A percentile compares a stretch with the other conserved stretches of the same genome.
Evolutionary conservation across 2,329 filamentous ascomycete genomes (phyloP).

Genomic region (Talaromyces sp.): DNA sequence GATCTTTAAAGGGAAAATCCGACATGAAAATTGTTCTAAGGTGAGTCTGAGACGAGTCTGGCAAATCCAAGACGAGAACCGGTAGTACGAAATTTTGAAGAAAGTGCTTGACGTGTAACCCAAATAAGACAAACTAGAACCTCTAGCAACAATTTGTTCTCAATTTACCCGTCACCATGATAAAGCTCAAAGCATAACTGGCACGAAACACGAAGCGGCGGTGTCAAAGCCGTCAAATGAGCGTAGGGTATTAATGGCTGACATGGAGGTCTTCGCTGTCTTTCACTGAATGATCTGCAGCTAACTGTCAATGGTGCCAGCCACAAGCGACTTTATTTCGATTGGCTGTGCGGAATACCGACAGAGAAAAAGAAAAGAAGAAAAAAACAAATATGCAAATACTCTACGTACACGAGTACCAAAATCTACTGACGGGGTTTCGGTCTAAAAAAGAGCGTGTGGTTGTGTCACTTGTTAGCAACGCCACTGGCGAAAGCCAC

Average conservation of each 20-base stretch:
- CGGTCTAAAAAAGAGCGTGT: background rate
- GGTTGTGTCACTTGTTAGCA: constrained; percentile 1
- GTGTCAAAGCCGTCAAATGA: constrained; percentile 15
- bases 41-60: background rate
- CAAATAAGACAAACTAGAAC: background rate
- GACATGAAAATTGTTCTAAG: no score
- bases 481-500: constrained; percentile 1
- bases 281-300: constrained; percentile 7
- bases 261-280: background rate
- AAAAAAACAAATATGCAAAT: background rate
- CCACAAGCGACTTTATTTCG: background rate
- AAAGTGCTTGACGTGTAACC: constrained; percentile 4
- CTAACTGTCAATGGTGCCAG: constrained; percentile 5
- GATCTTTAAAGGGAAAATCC: background rate
- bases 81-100: background rate
- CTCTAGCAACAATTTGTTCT: background rate
- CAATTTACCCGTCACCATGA: background rate
- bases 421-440: background rate
- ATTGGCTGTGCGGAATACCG: background rate
- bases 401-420: background rate
- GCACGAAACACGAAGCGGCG: constrained; percentile 4
- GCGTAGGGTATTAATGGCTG: background rate
- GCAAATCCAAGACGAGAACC: background rate
- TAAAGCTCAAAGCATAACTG: background rate
- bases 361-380: background rate